phyloP scores from a whole-genome alignment of 345 rosid genomes.

The Bruguiera parviflora region DNA sequence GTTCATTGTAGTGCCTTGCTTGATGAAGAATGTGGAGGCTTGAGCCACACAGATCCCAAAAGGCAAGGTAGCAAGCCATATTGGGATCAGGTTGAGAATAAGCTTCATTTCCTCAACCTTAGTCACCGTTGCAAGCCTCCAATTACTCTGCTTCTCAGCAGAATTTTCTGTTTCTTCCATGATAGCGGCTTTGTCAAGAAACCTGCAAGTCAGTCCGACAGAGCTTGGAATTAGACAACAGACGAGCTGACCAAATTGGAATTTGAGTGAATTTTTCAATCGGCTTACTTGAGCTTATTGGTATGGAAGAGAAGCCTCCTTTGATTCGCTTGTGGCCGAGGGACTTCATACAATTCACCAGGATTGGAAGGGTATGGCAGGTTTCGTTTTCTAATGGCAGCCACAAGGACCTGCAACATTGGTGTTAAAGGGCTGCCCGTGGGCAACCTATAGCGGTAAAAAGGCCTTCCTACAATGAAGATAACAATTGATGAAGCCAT shows the following conservation, averaged over 20 bases:
- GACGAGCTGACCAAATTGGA: neutral
- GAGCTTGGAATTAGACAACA: neutral
- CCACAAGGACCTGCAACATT: slow-evolving; percentile 68
- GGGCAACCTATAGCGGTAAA: slow-evolving; percentile 64
- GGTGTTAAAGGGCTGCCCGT: slow-evolving; percentile 83
- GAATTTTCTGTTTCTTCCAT: slow-evolving; percentile 36
- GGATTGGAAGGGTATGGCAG: slow-evolving; percentile 55
- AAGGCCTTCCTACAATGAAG: slow-evolving; percentile 64
- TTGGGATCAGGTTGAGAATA: slow-evolving; percentile 78
- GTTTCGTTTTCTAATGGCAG: slow-evolving; percentile 71
- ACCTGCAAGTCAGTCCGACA: slow-evolving; percentile 40
- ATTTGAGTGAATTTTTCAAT: neutral
- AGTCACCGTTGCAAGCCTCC: slow-evolving; percentile 81
- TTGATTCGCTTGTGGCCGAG: slow-evolving; percentile 32
- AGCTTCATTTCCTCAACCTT: slow-evolving; percentile 86
- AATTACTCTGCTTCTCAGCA: slow-evolving; percentile 46
- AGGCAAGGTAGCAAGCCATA: slow-evolving; percentile 73
- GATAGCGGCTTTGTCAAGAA: slow-evolving; percentile 87
- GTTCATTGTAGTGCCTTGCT: slow-evolving; percentile 58
- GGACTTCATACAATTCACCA: slow-evolving; percentile 47
- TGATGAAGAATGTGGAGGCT: slow-evolving; percentile 82
- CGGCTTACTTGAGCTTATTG: slow-evolving; percentile 58
- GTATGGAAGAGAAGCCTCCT: slow-evolving; percentile 69
- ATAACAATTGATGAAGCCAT: slow-evolving; percentile 60
- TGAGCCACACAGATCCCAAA: slow-evolving; percentile 80